Evolutionary conservation across 768 basidiomycete genomes (phyloP).

Genomic region (Leccinum disarticulatum): DNA sequence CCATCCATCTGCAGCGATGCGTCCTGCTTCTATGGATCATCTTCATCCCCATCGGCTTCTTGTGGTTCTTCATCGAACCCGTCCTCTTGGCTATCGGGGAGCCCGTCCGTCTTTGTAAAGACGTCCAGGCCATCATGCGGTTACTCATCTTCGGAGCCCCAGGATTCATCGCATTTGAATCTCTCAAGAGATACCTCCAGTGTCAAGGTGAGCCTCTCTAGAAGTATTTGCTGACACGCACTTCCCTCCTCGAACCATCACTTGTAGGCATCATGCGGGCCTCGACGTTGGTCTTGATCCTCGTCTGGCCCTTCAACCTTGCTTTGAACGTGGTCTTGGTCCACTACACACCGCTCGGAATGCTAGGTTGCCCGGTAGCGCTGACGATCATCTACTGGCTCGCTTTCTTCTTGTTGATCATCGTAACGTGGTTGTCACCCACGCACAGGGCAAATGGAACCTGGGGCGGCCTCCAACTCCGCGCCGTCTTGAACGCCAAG

Average conservation of each 20-base stretch:
- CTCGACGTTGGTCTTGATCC: constrained; percentile 61
- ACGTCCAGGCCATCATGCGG: constrained; percentile 66
- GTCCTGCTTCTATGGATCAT: constrained; percentile 62
- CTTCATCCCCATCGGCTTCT: constrained; percentile 57
- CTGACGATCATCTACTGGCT: constrained; percentile 71
- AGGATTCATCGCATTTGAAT: constrained; percentile 74
- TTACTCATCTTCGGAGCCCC: constrained; percentile 65
- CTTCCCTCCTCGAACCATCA: not conserved
- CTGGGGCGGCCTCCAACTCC: constrained; percentile 59
- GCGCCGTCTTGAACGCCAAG: constrained; percentile 42
- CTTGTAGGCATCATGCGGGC: constrained; percentile 69
- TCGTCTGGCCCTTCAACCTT: constrained; percentile 67
- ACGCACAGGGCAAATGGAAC: constrained; percentile 55
- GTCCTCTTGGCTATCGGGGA: constrained; percentile 65
- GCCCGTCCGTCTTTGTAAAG: constrained; percentile 50
- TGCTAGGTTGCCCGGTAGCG: constrained; percentile 67
- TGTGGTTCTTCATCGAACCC: constrained; percentile 67
- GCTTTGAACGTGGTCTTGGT: constrained; percentile 59
- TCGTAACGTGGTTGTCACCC: constrained; percentile 50
- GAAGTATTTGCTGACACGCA: not conserved
- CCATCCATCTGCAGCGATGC: constrained; percentile 71
- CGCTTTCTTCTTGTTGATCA: constrained; percentile 54
- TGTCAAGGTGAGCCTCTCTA: constrained; percentile 57
- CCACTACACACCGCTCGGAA: constrained; percentile 59
- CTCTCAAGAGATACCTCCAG: constrained; percentile 76